Conservation (phyloP, 768 basidiomycete species). For the Fomitopsis pulvina region DNA sequence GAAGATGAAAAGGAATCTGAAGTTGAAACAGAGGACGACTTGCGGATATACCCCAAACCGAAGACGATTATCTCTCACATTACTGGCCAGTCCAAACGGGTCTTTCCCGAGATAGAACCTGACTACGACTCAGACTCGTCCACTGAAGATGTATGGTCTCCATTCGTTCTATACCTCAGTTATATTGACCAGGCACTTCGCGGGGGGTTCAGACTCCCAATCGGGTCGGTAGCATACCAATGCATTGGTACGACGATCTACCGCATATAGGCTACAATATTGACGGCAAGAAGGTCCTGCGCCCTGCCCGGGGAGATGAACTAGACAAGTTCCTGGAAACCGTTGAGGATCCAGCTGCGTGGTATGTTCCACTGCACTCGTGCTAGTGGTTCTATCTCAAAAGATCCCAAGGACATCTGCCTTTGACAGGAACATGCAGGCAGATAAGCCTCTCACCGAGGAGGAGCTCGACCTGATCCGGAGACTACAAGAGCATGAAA, state of each 20-base stretch:
- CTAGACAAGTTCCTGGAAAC: conserved; percentile 94
- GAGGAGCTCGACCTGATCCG: conserved; percentile 95
- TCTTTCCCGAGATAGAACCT: conserved; percentile 86
- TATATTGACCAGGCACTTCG: conserved; percentile 9
- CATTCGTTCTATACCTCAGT: conserved; percentile 3
- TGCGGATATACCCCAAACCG: conserved; percentile 54
- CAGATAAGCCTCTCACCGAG: conserved; percentile 77
- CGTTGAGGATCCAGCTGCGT: conserved; percentile 85
- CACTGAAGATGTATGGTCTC: conserved; percentile 73
- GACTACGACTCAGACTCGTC: conserved; percentile 90
- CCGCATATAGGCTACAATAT: conserved; percentile 98
- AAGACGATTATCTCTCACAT: conserved; percentile 71
- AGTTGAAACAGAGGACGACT: conserved; percentile 34
- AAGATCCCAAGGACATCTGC: conserved; percentile 67
- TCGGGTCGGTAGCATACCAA: conserved; percentile 89
- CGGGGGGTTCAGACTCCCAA: conserved; percentile 65
- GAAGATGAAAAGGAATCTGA: conserved; percentile 32
- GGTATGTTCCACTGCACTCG: conserved; percentile 32
- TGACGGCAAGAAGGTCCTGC: conserved; percentile 88
- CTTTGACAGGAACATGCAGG: conserved; percentile 82
- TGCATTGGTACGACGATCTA: conserved; percentile 99
- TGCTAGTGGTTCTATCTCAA: neutral
- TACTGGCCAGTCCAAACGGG: conserved; percentile 77
- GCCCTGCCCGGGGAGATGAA: conserved; percentile 93
- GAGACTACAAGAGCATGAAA: conserved; percentile 83